Base-by-base conservation (phyloP, 2,329 filamentous ascomycete genomes). In the Plectosphaerella sp. region DNA sequence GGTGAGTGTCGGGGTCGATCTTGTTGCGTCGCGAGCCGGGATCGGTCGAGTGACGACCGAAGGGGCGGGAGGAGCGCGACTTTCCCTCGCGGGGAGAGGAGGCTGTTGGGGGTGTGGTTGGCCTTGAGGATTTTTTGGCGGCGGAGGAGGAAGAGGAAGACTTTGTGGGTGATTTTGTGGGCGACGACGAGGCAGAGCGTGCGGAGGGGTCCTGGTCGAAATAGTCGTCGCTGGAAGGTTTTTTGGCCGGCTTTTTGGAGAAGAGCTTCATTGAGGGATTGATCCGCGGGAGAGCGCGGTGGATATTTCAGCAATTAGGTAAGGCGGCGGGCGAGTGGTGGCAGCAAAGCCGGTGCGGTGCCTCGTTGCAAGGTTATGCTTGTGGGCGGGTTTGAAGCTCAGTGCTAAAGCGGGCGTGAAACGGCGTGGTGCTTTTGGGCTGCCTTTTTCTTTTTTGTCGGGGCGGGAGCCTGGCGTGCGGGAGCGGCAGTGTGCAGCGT, bases 1-100 rank as follows among this genome's bases (percentile, higher is more conserved):
- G 93, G 69, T 97, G 92, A 3, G 84, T 87, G 67, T 93, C 82
- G 58, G 78, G 77, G 66, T 89, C 85, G 64, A 76, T 71, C 66
- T 82, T 83, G 61, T 71, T 72, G 57, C 79, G 74, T 52, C 79
- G 75, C 28, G 67, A 69, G 49, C 69, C 69, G 22, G 74, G 68
- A 53, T 80, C 77, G 54, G 74, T 76, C 37, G 77, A 69, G 56
- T 78, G 72, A 55, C 77, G 73, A 52, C 65, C 66, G 57, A 72
- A 80, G 50, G 75, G 65, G 53, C 76, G 70, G 52, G 73, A 73
- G 48, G 65, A 68, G 57, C 72, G 72, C 42, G 74, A 65, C 62
- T 73, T 73, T 53, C 67, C 53, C 47, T 66, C 64, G 50, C 48
- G 48, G 41, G 28, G 28, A 33, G 28, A 33, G 11, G 41, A 43